phyloP scores from a whole-genome alignment of 345 rosid genomes.

The Acer negundo region DNA sequence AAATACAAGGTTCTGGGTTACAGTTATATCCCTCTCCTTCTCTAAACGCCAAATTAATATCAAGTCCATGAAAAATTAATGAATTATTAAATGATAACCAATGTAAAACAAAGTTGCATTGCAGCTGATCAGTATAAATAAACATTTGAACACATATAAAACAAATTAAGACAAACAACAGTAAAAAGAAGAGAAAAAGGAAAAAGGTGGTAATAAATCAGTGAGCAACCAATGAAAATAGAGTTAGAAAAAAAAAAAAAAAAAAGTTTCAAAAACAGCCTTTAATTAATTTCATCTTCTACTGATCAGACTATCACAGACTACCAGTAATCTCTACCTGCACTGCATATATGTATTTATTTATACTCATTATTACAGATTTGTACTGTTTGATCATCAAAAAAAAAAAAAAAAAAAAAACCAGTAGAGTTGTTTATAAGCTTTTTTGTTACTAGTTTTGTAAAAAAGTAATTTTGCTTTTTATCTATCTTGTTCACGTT shows the following conservation, averaged over 20 bases:
- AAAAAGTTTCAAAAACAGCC: not conserved
- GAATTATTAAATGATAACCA: too few relatives aligned
- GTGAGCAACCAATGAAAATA: constrained; percentile 15
- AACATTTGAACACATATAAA: not conserved
- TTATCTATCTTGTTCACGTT: constrained; percentile 17
- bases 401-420: too few relatives aligned
- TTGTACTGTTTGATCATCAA: not conserved
- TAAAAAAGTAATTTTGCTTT: not conserved
- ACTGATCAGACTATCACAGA: constrained; percentile 26
- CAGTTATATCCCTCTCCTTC: too few relatives aligned
- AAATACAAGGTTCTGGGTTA: too few relatives aligned
- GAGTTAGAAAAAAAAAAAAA: not conserved
- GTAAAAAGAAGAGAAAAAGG: not conserved
- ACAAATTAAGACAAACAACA: not conserved
- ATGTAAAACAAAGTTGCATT: too few relatives aligned
- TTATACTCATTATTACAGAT: constrained; percentile 9
- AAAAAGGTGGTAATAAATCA: constrained; percentile 10
- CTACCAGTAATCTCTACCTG: constrained; percentile 17
- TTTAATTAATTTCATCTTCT: constrained; percentile 5
- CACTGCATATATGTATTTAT: not conserved
- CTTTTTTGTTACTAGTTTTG: not conserved
- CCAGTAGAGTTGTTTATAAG: not conserved
- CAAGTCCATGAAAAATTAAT: too few relatives aligned
- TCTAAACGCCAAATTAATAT: too few relatives aligned
- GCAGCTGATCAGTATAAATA: too few relatives aligned